Conservation (phyloP, 2,329 filamentous ascomycete genomes). For the Trichoderma endophyticum region DNA sequence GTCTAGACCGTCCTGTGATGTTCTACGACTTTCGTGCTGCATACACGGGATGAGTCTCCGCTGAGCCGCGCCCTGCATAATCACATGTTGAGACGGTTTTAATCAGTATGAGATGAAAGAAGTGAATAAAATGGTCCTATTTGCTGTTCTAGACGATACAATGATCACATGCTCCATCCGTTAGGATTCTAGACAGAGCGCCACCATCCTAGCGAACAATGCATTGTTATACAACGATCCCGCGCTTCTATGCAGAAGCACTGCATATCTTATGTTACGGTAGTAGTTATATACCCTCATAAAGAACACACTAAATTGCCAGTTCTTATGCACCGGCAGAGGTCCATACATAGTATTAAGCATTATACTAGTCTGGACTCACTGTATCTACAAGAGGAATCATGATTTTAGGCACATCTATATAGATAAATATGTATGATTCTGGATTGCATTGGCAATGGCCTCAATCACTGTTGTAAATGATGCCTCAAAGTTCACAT, state of each 20-base stretch:
- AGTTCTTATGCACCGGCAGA: background rate
- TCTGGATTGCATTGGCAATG: background rate
- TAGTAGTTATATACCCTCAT: background rate
- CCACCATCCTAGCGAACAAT: background rate
- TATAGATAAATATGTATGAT: background rate
- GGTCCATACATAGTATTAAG: background rate
- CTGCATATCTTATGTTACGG: background rate
- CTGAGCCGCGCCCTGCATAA: background rate
- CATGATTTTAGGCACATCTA: too few relatives aligned
- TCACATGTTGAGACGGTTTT: background rate
- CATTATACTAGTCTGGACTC: too few relatives aligned
- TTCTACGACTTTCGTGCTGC: background rate
- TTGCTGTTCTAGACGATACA: background rate
- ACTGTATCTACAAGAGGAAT: too few relatives aligned
- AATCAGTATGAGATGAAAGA: background rate
- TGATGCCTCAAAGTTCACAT: background rate
- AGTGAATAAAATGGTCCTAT: background rate
- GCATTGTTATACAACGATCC: background rate
- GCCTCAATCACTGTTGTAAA: background rate
- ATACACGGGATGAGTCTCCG: background rate
- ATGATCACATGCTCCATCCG: background rate
- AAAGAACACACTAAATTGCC: background rate
- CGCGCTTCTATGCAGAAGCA: background rate
- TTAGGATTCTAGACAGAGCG: background rate
- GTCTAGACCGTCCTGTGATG: background rate